Base-by-base conservation (phyloP, 768 basidiomycete species). In the Tylopilus sp. region DNA sequence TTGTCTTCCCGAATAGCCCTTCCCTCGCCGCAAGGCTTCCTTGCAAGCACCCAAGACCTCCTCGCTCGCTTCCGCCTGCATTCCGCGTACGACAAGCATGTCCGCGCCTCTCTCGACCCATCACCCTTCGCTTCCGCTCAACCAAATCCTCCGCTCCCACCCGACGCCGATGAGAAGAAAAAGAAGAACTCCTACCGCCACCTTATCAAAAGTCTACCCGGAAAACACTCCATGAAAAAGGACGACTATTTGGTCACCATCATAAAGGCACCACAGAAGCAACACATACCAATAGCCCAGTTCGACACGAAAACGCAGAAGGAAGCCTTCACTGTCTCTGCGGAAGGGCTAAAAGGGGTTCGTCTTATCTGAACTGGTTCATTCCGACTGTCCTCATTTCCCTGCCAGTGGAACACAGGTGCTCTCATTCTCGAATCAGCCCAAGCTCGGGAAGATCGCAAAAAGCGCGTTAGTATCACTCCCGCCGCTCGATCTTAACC, bases 201-300 rank as follows among this genome's bases (percentile, higher is more conserved):
- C 61, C 78, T 89, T 50, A 86, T 90, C 62, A 87, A 84, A 74
- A 82, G 79, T 52, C 74, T 86, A 42, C 87, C 87, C 56, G 88
- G 88, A 54, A 90, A 89, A 67, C 88, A 90, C 58, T 86, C 87
- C 26, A 76, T 81, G 76, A 89, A 87, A 74, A 91, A 86, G 67
- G 88, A 91, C 60, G 83, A 86, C 54, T 88, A 82, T 68, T 69
- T 91, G 45, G 76, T 76, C 34, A 81, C 72, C 1, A 81, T 82
- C 57, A 87, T 90, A 74, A 75, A 80, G 59, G 74, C 77, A 12
- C 87, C 87, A 6, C 83, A 85, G 53, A 89, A 89, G 66, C 86
- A 89, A 62, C 80, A 79, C 53, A 78, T 82, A 50, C 71, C 73
- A 45, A 86, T 91, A 55, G 65, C 65, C 29, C 78, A 76, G 14